Base-by-base conservation (phyloP, 495 filamentous ascomycete genomes). In the Extremus antarcticus region DNA sequence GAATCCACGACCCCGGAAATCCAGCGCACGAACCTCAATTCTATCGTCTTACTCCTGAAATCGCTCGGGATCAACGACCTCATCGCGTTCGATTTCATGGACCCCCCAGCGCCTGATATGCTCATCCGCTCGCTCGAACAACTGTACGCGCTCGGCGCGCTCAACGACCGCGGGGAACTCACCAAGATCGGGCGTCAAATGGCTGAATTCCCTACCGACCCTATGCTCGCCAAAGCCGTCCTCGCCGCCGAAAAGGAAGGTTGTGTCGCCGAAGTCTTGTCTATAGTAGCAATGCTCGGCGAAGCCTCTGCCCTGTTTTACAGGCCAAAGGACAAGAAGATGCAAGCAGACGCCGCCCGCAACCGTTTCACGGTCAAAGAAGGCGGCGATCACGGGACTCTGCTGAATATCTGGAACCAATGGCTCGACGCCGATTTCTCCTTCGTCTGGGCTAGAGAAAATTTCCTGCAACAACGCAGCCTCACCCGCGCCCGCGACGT, bases 361-460 rank as follows among this genome's bases (percentile, higher is more conserved):
- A 82, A 84, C 25, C 80, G 94, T 1, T 96, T 97, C 72, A 95
- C 92, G 0, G 73, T 90, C 61, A 89, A 88, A 60, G 90, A 94
- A 53, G 92, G 92, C 47, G 92, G 92, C 41, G 92, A 98, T 70
- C 88, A 94, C 64, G 69, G 90, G 13, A 90, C 89, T 0, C 78
- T 91, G 0, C 78, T 98, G n/a, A 95, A 95, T 63, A 85, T 98
- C 65, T 98, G 83, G 85, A 94, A 95, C 68, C 86, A 95, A 69
- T 97, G 90, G 89, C 86, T 94, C 20, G 94, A 98, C 62, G 80
- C 79, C 19, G 90, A 97, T 70, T 98, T 90, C 73, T 83, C 77
- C 58, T 82, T 82, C 54, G 82, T 94, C 47, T 98, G 91, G 90
- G 77, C 87, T 2, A 81, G 84, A 50, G 91, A 96, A 70, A 97